phyloP scores from a whole-genome alignment of 2,329 filamentous ascomycete species.

The Xylariaceae sp. region DNA sequence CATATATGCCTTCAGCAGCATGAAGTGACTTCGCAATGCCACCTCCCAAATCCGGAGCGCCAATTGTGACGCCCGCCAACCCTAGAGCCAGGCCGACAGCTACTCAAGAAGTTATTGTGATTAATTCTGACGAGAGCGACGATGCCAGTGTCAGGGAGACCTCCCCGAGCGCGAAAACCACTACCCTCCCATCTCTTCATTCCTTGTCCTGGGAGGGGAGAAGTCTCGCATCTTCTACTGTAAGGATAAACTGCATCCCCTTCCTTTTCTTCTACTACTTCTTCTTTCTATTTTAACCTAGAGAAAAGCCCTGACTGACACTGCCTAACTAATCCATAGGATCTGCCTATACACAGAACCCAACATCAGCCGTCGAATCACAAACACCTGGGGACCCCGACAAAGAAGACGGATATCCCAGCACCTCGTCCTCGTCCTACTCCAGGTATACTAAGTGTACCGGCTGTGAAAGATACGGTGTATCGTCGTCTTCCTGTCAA shows the following conservation, averaged over 20 bases:
- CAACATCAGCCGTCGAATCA: too few species aligned
- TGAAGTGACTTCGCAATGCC: too few species aligned
- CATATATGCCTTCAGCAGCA: too few species aligned
- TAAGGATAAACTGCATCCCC: not conserved
- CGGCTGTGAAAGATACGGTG: not conserved
- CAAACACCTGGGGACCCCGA: too few species aligned
- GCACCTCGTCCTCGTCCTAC: too few species aligned
- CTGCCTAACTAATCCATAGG: not conserved
- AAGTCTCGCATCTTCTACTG: not conserved
- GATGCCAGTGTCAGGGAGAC: not conserved
- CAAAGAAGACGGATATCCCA: not conserved
- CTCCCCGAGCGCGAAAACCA: too few species aligned
- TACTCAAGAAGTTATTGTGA: not conserved
- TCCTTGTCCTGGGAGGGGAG: too few species aligned
- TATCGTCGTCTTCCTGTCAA: too few species aligned
- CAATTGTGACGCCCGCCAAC: too few species aligned
- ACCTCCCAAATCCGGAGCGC: too few species aligned
- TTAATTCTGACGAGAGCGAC: constrained; percentile 5
- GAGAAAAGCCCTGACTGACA: not conserved
- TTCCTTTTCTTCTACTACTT: not conserved
- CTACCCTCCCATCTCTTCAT: too few species aligned
- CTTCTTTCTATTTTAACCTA: not conserved
- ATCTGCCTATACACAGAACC: not conserved
- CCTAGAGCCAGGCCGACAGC: not conserved
- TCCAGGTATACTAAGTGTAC: too few species aligned